Evolutionary conservation across 352 stramenopile species (phyloP).

Genomic region (Phytophthora macrochlamydospora): DNA sequence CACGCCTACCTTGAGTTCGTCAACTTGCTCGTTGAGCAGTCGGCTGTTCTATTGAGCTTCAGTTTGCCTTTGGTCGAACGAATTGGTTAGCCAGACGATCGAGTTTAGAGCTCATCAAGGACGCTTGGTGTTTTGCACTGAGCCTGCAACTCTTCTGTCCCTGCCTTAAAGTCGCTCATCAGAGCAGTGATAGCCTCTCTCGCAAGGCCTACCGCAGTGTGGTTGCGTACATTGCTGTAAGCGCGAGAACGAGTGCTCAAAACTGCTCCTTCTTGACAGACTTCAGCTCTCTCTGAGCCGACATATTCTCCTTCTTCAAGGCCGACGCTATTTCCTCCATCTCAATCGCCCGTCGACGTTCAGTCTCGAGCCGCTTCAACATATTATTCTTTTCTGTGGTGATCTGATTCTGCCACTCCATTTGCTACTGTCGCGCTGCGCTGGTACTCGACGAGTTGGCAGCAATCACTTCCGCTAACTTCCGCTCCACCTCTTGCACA

Average conservation of each 20-base stretch:
- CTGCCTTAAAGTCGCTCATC: slow-evolving; percentile 44
- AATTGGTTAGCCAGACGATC: slow-evolving; percentile 51
- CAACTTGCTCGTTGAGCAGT: too few relatives aligned
- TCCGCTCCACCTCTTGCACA: slow-evolving; percentile 44
- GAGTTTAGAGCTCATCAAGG: slow-evolving; percentile 40
- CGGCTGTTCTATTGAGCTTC: too few relatives aligned
- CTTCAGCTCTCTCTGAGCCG: slow-evolving; percentile 45
- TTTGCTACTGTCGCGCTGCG: slow-evolving; percentile 32
- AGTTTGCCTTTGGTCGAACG: slow-evolving; percentile 38
- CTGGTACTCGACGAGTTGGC: slow-evolving; percentile 43
- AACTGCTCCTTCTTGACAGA: slow-evolving; percentile 39
- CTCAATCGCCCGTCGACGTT: slow-evolving; percentile 42
- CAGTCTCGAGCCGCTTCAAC: slow-evolving; percentile 44
- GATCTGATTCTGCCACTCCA: slow-evolving; percentile 44
- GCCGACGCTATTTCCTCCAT: slow-evolving; percentile 27
- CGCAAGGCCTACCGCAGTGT: too few relatives aligned
- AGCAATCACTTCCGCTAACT: slow-evolving; percentile 38
- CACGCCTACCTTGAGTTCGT: too few relatives aligned
- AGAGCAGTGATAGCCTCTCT: too few relatives aligned
- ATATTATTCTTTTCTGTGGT: slow-evolving; percentile 54
- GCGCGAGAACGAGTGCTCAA: slow-evolving; percentile 10
- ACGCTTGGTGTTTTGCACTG: slow-evolving; percentile 53
- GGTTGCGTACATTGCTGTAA: slow-evolving; percentile 5
- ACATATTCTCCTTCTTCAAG: slow-evolving; percentile 39
- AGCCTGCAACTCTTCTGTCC: slow-evolving; percentile 36